Conservation (phyloP, 305 asterid genomes). For the Fraxinus sp. region DNA sequence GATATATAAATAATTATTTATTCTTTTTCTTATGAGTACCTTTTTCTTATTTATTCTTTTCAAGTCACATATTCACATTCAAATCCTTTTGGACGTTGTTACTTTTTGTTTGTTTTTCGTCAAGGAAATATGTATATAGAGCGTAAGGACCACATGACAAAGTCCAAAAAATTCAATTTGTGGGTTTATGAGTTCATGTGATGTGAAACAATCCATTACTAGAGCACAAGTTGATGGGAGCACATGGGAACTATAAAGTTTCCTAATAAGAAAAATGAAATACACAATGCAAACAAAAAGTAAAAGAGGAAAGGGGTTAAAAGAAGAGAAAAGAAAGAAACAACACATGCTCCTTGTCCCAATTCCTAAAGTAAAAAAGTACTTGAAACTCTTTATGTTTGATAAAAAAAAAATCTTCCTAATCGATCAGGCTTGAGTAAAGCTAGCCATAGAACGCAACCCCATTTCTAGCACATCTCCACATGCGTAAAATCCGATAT, state of each 20-base stretch:
- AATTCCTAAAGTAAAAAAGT: conserved; percentile 13
- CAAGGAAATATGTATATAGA: conserved; percentile 1
- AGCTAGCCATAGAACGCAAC: not conserved
- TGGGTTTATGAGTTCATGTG: conserved; percentile 20
- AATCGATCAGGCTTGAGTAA: not conserved
- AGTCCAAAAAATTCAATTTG: not conserved
- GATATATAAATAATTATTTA: not conserved
- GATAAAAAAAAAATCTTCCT: not conserved
- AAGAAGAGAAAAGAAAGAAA: conserved; percentile 26
- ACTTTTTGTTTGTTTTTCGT: conserved; percentile 43
- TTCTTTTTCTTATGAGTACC: too few relatives aligned
- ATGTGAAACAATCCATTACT: conserved; percentile 32
- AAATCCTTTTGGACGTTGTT: conserved; percentile 18
- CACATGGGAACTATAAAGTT: conserved; percentile 56
- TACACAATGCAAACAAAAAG: conserved; percentile 44
- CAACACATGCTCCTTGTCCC: conserved; percentile 52
- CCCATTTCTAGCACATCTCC: not conserved
- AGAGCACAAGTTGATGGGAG: conserved; percentile 43
- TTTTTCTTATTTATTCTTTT: conserved; percentile 29
- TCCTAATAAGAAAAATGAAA: conserved; percentile 49
- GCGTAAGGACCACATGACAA: not conserved
- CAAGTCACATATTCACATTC: conserved; percentile 34
- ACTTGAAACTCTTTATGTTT: conserved; percentile 5
- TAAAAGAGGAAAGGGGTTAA: conserved; percentile 32
- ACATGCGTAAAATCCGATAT: too few relatives aligned